Percentiles rank a stretch among this genome's conserved stretches.
Evolutionary conservation across 148 eudicot genomes (phyloP).

Genomic region (Simmondsia chinensis): DNA sequence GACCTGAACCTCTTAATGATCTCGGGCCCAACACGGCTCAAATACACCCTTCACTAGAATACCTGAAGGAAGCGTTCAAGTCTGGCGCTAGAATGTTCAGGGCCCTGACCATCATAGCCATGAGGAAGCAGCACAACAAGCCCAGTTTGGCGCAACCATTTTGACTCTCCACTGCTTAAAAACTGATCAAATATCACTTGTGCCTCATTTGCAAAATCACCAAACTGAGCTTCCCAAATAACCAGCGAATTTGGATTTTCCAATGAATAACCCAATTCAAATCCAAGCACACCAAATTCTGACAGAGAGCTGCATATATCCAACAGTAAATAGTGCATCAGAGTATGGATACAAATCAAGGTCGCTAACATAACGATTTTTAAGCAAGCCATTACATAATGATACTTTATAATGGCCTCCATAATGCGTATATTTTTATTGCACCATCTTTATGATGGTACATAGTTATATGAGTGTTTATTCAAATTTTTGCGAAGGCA

Average conservation of each 20-base stretch:
- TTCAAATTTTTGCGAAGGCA: too few species aligned
- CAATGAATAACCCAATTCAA: conserved; percentile 96
- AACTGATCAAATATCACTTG: conserved; percentile 96
- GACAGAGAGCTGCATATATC: conserved; percentile 97
- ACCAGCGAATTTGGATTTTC: conserved; percentile 96
- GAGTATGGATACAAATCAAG: too few species aligned
- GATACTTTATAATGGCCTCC: too few species aligned
- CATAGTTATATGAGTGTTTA: too few species aligned
- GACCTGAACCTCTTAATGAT: too few species aligned
- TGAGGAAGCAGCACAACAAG: conserved; percentile 88
- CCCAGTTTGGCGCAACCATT: conserved; percentile 91
- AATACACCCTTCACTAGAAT: not conserved
- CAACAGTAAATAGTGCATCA: too few species aligned
- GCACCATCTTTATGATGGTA: too few species aligned
- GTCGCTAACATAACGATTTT: too few species aligned
- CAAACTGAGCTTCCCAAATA: conserved; percentile 98
- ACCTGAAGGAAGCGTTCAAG: conserved; percentile 98
- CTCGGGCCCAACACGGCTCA: too few species aligned
- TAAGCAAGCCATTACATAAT: too few species aligned
- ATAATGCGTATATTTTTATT: too few species aligned
- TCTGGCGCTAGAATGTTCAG: conserved; percentile 95
- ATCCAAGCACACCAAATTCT: conserved; percentile 93
- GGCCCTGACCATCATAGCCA: conserved; percentile 99
- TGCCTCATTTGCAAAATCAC: conserved; percentile 92
- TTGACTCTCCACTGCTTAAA: conserved; percentile 94